Evolutionary conservation across 2,329 filamentous ascomycete genomes (phyloP), one percentile per base, ranked within the genome.

Genomic region (Macrophomina phaseolina): DNA sequence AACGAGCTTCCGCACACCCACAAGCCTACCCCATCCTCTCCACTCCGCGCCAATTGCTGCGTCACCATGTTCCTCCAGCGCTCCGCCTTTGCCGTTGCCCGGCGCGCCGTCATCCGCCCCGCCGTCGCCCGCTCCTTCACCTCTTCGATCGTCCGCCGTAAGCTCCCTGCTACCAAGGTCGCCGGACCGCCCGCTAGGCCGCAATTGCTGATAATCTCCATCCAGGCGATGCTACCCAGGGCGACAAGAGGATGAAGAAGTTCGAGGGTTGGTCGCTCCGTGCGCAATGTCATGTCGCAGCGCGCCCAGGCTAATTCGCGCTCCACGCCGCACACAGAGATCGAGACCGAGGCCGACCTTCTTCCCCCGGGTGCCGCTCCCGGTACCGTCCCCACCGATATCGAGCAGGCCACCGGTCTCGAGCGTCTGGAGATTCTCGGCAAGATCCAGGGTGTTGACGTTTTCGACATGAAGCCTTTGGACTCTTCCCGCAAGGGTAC

Each of bases 391-490:
- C 93, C 95, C 72, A 96, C 92, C 83, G 95, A 99, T 82, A 82
- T 97, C 79, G 93, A 98, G 81, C 95, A 99, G 82, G 84, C 95
- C 68, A 98, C 95, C 74, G 95, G 95, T 91, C 87, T 98, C 68
- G 95, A 99, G 87, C 94, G 95, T 88, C 88, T 99, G 74, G 95
- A 99, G 84, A 95, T 99, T 77, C 87, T 99, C 80, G 95, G 95
- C 83, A 99, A 99, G 89, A 97, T 98, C 91, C 93, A 98, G 86
- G 94, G 95, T 73, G 85, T 97, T 76, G 95, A 99, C 79, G 86
- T 98, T 80, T 99, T 99, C 85, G 94, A 99, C 84, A 97, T 98
- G 95, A 90, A 89, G 82, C 95, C 95, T 70, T 88, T 99, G 75
- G 95, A 98, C 81, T 86, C 94, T 71, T 95, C 91, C 81, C 90